A percentile compares a stretch with the other conserved stretches of the same genome.
phyloP scores from a whole-genome alignment of 2,329 filamentous ascomycete species.

The Colletotrichum simmondsii region DNA sequence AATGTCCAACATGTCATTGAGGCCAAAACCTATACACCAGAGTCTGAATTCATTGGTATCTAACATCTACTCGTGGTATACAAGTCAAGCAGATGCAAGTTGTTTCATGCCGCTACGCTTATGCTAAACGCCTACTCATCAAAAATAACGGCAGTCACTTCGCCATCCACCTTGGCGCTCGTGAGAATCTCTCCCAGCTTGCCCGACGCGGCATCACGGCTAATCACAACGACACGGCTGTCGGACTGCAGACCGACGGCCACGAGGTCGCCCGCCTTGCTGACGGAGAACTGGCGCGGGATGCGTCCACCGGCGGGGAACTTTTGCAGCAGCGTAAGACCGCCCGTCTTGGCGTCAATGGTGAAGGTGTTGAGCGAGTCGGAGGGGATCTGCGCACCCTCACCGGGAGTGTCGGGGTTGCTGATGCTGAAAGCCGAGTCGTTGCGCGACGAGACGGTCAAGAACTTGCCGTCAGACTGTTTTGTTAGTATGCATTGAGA shows the following conservation, averaged over 20 bases:
- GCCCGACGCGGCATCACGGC: slow-evolving; percentile 69
- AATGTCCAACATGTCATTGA: not conserved
- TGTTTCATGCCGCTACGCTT: not conserved
- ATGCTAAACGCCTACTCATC: slow-evolving; percentile 47
- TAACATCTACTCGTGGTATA: not conserved
- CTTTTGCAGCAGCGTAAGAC: slow-evolving; percentile 65
- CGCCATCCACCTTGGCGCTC: slow-evolving; percentile 53
- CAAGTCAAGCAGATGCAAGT: too few relatives aligned
- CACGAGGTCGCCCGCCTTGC: slow-evolving; percentile 70
- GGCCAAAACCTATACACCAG: not conserved
- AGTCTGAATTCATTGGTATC: not conserved
- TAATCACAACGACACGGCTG: slow-evolving; percentile 69
- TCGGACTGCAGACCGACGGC: slow-evolving; percentile 74
- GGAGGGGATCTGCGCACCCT: slow-evolving; percentile 54
- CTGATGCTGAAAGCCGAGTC: slow-evolving; percentile 64
- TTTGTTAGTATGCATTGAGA: slow-evolving; percentile 1
- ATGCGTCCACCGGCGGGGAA: slow-evolving; percentile 72
- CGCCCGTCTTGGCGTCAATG: slow-evolving; percentile 65
- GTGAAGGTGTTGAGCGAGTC: slow-evolving; percentile 74
- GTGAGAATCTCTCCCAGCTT: slow-evolving; percentile 60
- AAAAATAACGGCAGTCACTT: slow-evolving; percentile 60
- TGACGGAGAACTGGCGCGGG: slow-evolving; percentile 76
- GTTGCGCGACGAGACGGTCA: slow-evolving; percentile 76
- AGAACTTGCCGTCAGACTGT: slow-evolving; percentile 69
- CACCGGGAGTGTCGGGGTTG: slow-evolving; percentile 56